Conservation (phyloP, 768 basidiomycete species). For the Naganishia kalamii region DNA sequence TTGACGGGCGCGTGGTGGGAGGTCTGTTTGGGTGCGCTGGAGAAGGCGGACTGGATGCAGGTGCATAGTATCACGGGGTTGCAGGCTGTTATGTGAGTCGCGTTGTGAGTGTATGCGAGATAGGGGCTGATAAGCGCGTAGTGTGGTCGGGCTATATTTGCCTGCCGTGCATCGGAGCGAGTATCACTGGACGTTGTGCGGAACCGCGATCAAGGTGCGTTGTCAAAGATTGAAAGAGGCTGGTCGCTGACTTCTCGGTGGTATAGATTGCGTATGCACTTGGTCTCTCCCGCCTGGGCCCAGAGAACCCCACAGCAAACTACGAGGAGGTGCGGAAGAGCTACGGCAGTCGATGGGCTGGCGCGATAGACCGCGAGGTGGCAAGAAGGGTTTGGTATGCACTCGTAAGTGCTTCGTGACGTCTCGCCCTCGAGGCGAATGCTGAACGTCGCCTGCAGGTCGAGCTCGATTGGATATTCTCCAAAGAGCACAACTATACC, state of each 20-base stretch:
- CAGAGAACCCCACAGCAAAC: neutral
- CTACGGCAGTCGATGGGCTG: slow-evolving; percentile 13
- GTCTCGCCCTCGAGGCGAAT: no score
- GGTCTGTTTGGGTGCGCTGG: slow-evolving; percentile 10
- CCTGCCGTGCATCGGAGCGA: slow-evolving; percentile 5
- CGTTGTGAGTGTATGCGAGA: neutral
- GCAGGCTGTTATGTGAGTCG: slow-evolving; percentile 19
- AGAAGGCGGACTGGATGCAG: slow-evolving; percentile 21
- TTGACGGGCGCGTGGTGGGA: slow-evolving; percentile 19
- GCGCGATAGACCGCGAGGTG: slow-evolving; percentile 13
- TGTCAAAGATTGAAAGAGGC: neutral
- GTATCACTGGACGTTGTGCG: slow-evolving; percentile 17
- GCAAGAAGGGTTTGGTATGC: slow-evolving; percentile 20
- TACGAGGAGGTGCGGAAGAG: neutral
- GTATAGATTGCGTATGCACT: slow-evolving; percentile 15
- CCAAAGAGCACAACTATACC: slow-evolving; percentile 15
- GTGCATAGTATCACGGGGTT: slow-evolving; percentile 9
- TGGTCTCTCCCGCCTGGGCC: slow-evolving; percentile 14
- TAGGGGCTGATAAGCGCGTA: neutral
- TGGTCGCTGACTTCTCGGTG: neutral
- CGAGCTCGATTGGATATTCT: slow-evolving; percentile 22
- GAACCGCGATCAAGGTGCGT: slow-evolving; percentile 19
- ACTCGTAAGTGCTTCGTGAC: slow-evolving; percentile 1
- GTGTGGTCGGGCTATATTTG: slow-evolving; percentile 14
- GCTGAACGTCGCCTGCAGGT: neutral